Base-by-base conservation (phyloP, 2,329 filamentous ascomycete genomes). In the Cladosporium sp. region DNA sequence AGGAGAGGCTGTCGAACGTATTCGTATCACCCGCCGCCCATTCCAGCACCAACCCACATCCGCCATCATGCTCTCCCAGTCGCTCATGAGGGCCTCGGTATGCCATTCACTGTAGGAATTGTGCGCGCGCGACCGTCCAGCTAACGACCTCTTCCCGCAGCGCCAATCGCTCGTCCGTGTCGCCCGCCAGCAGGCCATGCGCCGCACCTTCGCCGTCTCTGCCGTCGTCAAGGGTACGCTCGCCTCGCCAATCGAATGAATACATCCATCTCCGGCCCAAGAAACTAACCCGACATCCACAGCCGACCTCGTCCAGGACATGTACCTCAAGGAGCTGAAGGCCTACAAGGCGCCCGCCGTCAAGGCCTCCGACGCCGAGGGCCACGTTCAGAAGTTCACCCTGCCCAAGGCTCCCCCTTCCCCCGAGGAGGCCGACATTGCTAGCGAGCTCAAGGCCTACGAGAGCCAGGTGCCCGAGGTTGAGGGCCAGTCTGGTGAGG, bases 281-380 rank as follows among this genome's bases (percentile, higher is more conserved):
- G n/a, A 21, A 28, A 62, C 65, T 53, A 35, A 67, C 29, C 18
- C 46, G 12, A 7, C 6, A 7, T 29, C 67, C 98, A 21, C 37
- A 59, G 95, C 92, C 88, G 95, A 99, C 81, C 88, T 97, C 76
- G 92, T 99, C 75, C 95, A 98, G 83, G 94, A 98, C 80, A 88
- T 99, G 78, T 99, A 99, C 86, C 89, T 99, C 74, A 91, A 90
- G 81, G 93, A 98, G 83, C 89, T 99, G 78, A 95, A 94, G 84
- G 88, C 88, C 82, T 98, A 97, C 90, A 98, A 98, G 88, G 84
- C 89, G 70, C 84, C 91, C 65, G 84, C 88, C 72, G 79, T 94
- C 83, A 97, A 97, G 86, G 86, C 92, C 70, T 87, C 88, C 75
- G 95, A 98, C 78, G 85, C 93, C 78, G 90, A 94, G 74, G 93